phyloP scores from a whole-genome alignment of 306 rosid genomes.

The Cucurbita argyrosperma region DNA sequence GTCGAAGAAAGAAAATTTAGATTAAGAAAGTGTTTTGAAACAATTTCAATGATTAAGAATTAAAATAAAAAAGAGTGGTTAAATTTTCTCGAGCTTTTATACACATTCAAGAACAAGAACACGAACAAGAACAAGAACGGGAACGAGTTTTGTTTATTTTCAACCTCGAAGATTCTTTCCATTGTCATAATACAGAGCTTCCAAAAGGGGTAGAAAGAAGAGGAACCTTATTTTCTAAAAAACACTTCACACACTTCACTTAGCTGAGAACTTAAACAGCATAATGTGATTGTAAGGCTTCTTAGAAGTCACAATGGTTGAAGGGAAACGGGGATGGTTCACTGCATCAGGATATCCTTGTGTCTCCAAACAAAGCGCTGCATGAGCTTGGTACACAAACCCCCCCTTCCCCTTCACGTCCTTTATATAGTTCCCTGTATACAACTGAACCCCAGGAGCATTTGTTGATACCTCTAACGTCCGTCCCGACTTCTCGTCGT shows the following conservation, averaged over 20 bases:
- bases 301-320: slow-evolving; percentile 48
- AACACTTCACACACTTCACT: not conserved
- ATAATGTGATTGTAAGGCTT: slow-evolving; percentile 41
- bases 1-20: too few species aligned
- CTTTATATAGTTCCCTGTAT: slow-evolving; percentile 37
- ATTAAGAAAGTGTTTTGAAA: too few species aligned
- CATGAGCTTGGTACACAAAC: slow-evolving; percentile 34
- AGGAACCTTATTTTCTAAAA: not conserved
- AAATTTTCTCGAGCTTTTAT: too few species aligned
- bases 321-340: slow-evolving; percentile 63
- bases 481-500: slow-evolving; percentile 55
- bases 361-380: slow-evolving; percentile 53
- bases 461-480: slow-evolving; percentile 40
- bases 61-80: too few species aligned
- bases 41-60: too few species aligned
- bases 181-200: not conserved
- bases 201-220: not conserved
- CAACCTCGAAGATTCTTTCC: not conserved
- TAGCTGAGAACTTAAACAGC: slow-evolving; percentile 41
- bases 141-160: not conserved
- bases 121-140: too few species aligned
- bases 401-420: slow-evolving; percentile 62
- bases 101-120: too few species aligned
- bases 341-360: slow-evolving; percentile 62
- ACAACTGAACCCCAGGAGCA: slow-evolving; percentile 74